phyloP scores from a whole-genome alignment of 805 yeast genomes.

The Yarrowia bubula region DNA sequence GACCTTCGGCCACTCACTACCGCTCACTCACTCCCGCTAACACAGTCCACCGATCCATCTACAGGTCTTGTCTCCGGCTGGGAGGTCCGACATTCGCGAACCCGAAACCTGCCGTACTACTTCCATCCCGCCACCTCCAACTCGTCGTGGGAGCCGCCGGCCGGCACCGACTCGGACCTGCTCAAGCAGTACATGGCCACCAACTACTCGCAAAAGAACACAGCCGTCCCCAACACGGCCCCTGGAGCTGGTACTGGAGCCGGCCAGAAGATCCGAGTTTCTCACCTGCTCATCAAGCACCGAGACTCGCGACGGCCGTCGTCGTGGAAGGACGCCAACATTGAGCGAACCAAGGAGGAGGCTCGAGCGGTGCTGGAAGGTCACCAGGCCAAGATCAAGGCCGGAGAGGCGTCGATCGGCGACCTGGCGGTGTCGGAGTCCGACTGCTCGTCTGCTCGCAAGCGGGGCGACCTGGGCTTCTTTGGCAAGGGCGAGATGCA shows the following conservation, averaged over 20 bases:
- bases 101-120: slow-evolving; percentile 82
- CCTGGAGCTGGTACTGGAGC: slow-evolving; percentile 28
- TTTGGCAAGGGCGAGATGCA: slow-evolving; percentile 94
- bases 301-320: slow-evolving; percentile 82
- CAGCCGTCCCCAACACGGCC: slow-evolving; percentile 30
- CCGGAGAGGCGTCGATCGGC: slow-evolving; percentile 64
- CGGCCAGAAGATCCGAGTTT: slow-evolving; percentile 67
- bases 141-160: slow-evolving; percentile 90
- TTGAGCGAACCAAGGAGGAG: slow-evolving; percentile 79
- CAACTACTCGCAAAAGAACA: slow-evolving; percentile 36
- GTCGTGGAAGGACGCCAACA: slow-evolving; percentile 79
- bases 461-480: slow-evolving; percentile 89
- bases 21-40: neutral
- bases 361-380: slow-evolving; percentile 60
- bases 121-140: slow-evolving; percentile 65
- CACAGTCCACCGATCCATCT: slow-evolving; percentile 29
- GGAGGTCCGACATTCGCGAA: slow-evolving; percentile 74
- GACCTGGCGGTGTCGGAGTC: slow-evolving; percentile 79
- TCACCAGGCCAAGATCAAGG: slow-evolving; percentile 56
- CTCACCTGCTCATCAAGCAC: slow-evolving; percentile 83
- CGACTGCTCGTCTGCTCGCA: slow-evolving; percentile 82
- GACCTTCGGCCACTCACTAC: too few species aligned
- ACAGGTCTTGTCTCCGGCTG: slow-evolving; percentile 87
- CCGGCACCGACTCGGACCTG: slow-evolving; percentile 64
- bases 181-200: slow-evolving; percentile 56